Evolutionary conservation across 2,329 filamentous ascomycete species (phyloP).

Genomic region (Scedosporium dehoogii): DNA sequence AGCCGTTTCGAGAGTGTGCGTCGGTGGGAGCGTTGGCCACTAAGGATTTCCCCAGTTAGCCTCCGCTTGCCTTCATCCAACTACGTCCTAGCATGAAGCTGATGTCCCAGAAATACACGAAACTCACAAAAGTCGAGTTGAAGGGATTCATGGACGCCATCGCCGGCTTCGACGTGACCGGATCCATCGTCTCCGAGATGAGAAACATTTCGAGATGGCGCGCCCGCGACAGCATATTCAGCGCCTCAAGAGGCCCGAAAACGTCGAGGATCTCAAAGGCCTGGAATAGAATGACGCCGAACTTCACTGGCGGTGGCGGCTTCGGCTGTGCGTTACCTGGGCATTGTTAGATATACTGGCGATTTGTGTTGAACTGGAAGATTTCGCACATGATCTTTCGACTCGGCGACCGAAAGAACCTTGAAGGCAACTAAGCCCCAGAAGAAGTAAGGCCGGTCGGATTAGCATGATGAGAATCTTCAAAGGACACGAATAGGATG

Average conservation of each 20-base stretch:
- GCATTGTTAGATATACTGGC: too few species aligned
- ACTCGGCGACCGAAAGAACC: too few species aligned
- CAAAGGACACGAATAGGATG: too few species aligned
- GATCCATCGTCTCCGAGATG: constrained; percentile 29
- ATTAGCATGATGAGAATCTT: too few species aligned
- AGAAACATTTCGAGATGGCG: constrained; percentile 29
- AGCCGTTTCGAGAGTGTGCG: constrained; percentile 28
- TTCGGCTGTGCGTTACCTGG: too few species aligned
- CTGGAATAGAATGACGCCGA: constrained; percentile 16
- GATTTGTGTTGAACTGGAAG: too few species aligned
- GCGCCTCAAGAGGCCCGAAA: constrained; percentile 34
- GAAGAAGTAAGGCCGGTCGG: too few species aligned
- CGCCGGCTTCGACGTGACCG: constrained; percentile 25
- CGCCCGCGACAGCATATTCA: constrained; percentile 28
- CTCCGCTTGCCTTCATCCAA: too few species aligned
- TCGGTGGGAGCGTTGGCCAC: constrained; percentile 40
- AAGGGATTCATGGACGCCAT: constrained; percentile 16
- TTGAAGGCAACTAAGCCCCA: too few species aligned
- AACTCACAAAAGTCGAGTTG: constrained; percentile 21
- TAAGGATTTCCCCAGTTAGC: too few species aligned
- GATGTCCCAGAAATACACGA: constrained; percentile 21
- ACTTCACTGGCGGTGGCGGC: neutral
- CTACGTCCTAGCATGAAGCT: too few species aligned
- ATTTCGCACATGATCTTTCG: too few species aligned
- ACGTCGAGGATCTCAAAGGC: constrained; percentile 35